These are phyloP conservation scores for Nicotiana paniculata DNA, from an alignment of 257 asterid species.

Conservation along the genomic window DNA sequence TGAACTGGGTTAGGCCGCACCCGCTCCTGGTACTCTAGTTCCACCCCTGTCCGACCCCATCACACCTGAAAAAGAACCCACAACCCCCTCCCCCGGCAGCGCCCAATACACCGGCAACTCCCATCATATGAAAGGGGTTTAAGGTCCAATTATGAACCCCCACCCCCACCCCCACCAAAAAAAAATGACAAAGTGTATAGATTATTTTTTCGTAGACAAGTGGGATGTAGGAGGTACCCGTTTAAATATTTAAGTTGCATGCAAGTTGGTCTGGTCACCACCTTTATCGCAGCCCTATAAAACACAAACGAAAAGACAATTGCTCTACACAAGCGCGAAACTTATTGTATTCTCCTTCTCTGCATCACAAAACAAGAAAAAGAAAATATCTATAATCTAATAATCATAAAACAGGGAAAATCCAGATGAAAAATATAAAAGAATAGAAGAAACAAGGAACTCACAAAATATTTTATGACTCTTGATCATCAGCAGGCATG, in stretches of 20 bases:
- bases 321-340: neutral
- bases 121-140: too few species aligned
- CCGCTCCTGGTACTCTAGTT: too few species aligned
- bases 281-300: neutral
- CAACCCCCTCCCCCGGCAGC: too few species aligned
- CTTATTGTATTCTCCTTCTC: neutral
- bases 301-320: neutral
- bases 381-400: neutral
- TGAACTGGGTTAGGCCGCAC: too few species aligned
- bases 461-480: neutral
- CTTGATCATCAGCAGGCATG: neutral
- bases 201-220: neutral
- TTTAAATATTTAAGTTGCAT: neutral
- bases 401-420: neutral
- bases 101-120: too few species aligned
- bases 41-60: too few species aligned
- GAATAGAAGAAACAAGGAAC: neutral
- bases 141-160: too few species aligned
- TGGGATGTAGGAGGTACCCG: neutral
- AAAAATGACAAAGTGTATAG: neutral
- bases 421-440: neutral
- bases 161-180: neutral
- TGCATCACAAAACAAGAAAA: neutral
- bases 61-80: too few species aligned
- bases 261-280: neutral